These are phyloP conservation scores for Dothidotthia symphoricarpi DNA, from an alignment of 2,329 filamentous ascomycete genomes.

Conservation along the genomic window DNA sequence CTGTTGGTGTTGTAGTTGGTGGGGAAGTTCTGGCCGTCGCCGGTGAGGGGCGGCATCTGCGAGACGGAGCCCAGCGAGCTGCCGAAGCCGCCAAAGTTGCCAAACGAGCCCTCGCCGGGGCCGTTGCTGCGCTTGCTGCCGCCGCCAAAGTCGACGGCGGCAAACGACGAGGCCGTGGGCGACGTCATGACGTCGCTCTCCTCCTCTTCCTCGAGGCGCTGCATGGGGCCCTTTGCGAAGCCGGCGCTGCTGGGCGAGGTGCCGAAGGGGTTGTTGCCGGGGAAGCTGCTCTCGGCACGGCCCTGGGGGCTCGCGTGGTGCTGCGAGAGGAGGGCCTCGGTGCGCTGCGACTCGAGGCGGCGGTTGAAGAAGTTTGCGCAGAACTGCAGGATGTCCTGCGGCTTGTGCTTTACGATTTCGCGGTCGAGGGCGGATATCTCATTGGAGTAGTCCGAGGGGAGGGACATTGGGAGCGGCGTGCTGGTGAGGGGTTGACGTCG, in stretches of 20 bases:
- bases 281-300: constrained; percentile 68
- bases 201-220: constrained; percentile 76
- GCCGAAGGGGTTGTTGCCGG: constrained; percentile 76
- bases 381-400: constrained; percentile 66
- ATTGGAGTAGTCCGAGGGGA: constrained; percentile 49
- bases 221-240: constrained; percentile 52
- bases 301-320: constrained; percentile 47
- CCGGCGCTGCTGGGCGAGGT: constrained; percentile 41
- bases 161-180: constrained; percentile 59
- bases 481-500: constrained; percentile 41
- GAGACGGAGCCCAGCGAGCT: constrained; percentile 38
- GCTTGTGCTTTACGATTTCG: constrained; percentile 59
- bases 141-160: constrained; percentile 35
- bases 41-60: constrained; percentile 46
- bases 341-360: constrained; percentile 64
- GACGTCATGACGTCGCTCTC: constrained; percentile 74
- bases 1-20: constrained; percentile 91
- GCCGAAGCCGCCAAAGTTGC: constrained; percentile 38
- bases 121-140: constrained; percentile 38
- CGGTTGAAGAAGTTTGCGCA: constrained; percentile 67
- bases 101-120: constrained; percentile 45
- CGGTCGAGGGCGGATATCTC: constrained; percentile 64
- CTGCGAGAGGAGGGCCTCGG: constrained; percentile 54
- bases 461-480: constrained; percentile 37
- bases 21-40: constrained; percentile 70